A percentile compares a stretch with the other conserved stretches of the same genome.
These are phyloP conservation scores for Melastoma candidum DNA, from an alignment of 441 rosid genomes.

Conservation along the genomic window DNA sequence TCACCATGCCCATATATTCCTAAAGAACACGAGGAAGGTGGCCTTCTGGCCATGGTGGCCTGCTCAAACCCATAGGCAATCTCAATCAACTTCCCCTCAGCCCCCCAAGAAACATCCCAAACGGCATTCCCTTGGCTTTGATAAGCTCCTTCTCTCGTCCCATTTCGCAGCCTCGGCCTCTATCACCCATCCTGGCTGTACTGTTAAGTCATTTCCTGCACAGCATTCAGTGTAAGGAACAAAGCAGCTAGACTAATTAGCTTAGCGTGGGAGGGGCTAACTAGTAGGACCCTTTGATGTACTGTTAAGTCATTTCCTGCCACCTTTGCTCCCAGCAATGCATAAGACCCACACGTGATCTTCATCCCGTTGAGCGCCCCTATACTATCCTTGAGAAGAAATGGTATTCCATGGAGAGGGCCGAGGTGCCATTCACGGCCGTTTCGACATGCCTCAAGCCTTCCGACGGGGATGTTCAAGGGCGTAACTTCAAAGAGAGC, in stretches of 20 bases:
- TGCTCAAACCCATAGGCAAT: conserved; percentile 39
- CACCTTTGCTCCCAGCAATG: conserved; percentile 11
- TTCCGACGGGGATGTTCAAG: conserved; percentile 19
- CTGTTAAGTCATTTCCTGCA: no score
- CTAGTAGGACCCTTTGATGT: not conserved
- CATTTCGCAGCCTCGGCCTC: conserved; percentile 29
- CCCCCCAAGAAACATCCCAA: conserved; percentile 42
- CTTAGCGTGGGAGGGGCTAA: no score
- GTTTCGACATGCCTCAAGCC: conserved; percentile 3
- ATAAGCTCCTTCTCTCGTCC: conserved; percentile 19
- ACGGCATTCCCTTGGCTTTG: conserved; percentile 26
- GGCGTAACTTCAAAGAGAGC: conserved; percentile 25
- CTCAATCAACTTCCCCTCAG: conserved; percentile 37
- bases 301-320: conserved; percentile 31
- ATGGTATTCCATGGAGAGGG: conserved; percentile 10
- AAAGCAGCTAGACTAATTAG: no score
- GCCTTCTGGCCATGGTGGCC: conserved; percentile 22
- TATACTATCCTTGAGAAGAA: conserved; percentile 20
- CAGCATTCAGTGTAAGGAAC: no score
- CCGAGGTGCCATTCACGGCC: conserved; percentile 4
- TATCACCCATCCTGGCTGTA: conserved; percentile 21
- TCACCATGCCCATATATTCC: not conserved
- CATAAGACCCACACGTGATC: conserved; percentile 16
- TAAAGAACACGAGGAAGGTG: conserved; percentile 14
- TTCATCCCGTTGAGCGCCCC: conserved; percentile 14